These are phyloP conservation scores for Gnaphalium uliginosum DNA, from an alignment of 129 eudicot genomes.

Conservation along the genomic window DNA sequence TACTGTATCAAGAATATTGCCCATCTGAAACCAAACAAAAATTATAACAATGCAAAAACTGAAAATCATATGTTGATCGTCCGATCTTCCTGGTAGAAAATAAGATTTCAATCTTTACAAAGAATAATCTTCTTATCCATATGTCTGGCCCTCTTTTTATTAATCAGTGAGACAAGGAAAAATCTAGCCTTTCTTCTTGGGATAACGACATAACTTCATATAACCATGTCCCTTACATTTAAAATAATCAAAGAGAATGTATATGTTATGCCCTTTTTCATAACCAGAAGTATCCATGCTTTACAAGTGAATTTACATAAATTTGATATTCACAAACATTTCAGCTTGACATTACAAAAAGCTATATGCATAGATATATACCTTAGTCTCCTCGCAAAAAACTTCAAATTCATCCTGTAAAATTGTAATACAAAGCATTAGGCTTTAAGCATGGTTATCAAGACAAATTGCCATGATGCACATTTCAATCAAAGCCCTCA, in stretches of 20 bases:
- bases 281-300: neutral
- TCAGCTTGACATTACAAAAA: neutral
- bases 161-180: neutral
- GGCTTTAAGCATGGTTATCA: constrained; percentile 1
- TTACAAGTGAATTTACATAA: constrained; percentile 14
- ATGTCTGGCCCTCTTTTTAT: neutral
- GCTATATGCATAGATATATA: constrained; percentile 15
- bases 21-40: constrained; percentile 46
- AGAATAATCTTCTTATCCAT: neutral
- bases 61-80: neutral
- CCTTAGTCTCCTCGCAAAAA: constrained; percentile 54
- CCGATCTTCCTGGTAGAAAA: neutral
- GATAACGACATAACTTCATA: neutral
- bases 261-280: constrained; percentile 13
- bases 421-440: constrained; percentile 22
- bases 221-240: neutral
- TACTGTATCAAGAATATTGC: constrained; percentile 53
- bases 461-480: neutral
- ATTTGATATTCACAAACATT: neutral
- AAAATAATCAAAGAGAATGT: neutral
- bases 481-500: neutral
- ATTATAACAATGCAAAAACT: neutral
- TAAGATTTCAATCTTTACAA: neutral
- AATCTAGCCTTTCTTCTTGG: neutral
- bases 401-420: constrained; percentile 58